Evolutionary conservation across 164 flowering plant genomes (phyloP), one percentile per base, ranked within the genome.

Genomic region (Berberis thunbergii): DNA sequence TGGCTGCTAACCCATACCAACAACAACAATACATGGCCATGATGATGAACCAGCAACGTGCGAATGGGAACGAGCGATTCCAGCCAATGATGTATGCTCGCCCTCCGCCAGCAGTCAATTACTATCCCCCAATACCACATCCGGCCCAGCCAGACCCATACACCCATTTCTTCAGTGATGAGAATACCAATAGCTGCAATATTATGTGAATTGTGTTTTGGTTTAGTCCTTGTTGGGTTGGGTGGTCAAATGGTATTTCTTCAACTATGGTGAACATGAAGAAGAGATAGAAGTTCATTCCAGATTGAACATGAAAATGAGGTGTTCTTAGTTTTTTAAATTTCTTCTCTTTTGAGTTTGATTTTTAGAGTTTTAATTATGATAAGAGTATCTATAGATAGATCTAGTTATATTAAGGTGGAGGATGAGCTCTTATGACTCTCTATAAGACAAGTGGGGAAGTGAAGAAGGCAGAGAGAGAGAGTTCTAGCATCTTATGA

Each of bases 51-150:
- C 98, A 90, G 70, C 89, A 86, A 50, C 77, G 80, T 1, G 85
- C 83, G 13, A 71, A 72, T 57, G 89, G 86, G 9, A 81, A 81
- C 49, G 91, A 83, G 49, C 60, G 90, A 74, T 86, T 83, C 71
- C 96, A 89, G 57, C 96, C 88, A 0, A 88, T 93, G 97, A 86
- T 84, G 91, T 88, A 88, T 53, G 86, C 88, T 0, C 72, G 91
- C 60, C 96, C 89, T 0, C 91, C 91, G 0, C 89, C 98, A 2
- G 87, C 92, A 0, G 79, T 82, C 40, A 81, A 79, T 53, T 90
- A 86, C 79, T 66, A 76, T 78, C 85, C 90, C 7, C 80, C 76
- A 1, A 81, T 76, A 4, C 63, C 61, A 2, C 60, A 41, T 2
- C 64, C 54, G 26, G 49, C 71, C 0, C 45, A 69, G 26, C 26